Base-by-base conservation (phyloP, 2,329 filamentous ascomycete genomes). In the Metarhizium sp. region DNA sequence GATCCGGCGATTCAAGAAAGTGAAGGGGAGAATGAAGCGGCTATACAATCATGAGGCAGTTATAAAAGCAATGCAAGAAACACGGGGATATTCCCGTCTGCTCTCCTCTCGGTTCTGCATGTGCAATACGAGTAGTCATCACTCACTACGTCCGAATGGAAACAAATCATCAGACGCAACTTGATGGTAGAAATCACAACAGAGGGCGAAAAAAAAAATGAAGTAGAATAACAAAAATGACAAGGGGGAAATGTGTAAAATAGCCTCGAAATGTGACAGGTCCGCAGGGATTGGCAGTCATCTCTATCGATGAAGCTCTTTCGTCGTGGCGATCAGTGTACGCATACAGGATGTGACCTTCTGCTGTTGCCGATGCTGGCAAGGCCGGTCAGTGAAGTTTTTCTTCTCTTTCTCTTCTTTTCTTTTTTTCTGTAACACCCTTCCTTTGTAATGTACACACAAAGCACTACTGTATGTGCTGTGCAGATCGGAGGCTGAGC, bases 391-490 rank as follows among this genome's bases (percentile, higher is more conserved):
- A 30, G 29, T 55, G 42, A 54, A 40, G 30, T 52, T 56, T 55
- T 55, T 34, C 32, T 25, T 59, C 59, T 60, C 61, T 59, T 32
- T 30, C 36, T 30, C 36, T 25, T 52, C 18, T 13, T 52, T n/a
- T 16, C 54, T 43, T 16, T 36, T 51, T 34, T 34, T 34, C 32
- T 34, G 51, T 59, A 58, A 61, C 57, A 60, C 61, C 61, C 59
- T 63, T 66, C 59, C 59, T 59, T 58, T 46, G 59, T 68, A 69
- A 59, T 70, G 61, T 71, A 71, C 70, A 71, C 66, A 65, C 66
- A 63, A 58, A 64, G 63, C 62, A 63, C 55, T 57, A 32, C 52
- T 40, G 43, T n/a, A 55, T 60, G 58, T 63, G 62, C 62, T 60
- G 65, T 68, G 67, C 59, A 59, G 60, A 58, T 65, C 57, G 53